Base-by-base conservation (phyloP, 73 alveolate genomes). In the Paraurostyla sp. region DNA sequence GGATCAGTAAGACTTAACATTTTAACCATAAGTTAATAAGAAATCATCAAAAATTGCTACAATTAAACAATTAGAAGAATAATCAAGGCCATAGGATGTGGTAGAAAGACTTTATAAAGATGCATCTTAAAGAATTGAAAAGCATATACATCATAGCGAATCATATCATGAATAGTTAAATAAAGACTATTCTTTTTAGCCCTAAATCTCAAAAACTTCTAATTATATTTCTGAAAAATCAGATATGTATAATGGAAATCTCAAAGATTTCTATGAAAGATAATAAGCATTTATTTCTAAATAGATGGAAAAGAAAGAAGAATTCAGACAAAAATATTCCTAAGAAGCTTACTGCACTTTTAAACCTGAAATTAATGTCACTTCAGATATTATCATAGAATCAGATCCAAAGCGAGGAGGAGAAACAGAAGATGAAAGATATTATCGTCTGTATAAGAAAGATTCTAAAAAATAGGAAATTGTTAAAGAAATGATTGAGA, bases 381-480 rank as follows among this genome's bases (percentile, higher is more conserved):
- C 94, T 48, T 76, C 91, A 27, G 94, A 80, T 80, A 63, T 89
- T 30, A 89, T 89, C 15, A 57, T 58, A 9, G 94, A 89, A 27
- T 58, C 91, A 23, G 94, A 89, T 35, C 91, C 91, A 22, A 41
- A 51, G 30, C 0, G 94, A 62, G 76, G 63, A n/a, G 63, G 41
- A 23, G 92, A 78, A 62, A 60, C 69, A 0, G 73, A 22, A 16
- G 83, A 81, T 0, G 87, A 76, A 2, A 87, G 80, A 46, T 76
- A 36, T 68, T 41, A 73, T 40, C 58, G 94, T 30, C 83, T 89
- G 23, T 69, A 73, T 48, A 65, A 35, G 7, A 43, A 58, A 36
- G 88, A 78, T 48, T 23, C n/a, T 20, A 80, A 78, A 36, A 58
- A 38, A 41, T 41, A 50, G 68, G 94, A 80, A n/a, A 88, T 59